Base-by-base conservation (phyloP, 768 basidiomycete genomes). In the Trametes sanguinea region DNA sequence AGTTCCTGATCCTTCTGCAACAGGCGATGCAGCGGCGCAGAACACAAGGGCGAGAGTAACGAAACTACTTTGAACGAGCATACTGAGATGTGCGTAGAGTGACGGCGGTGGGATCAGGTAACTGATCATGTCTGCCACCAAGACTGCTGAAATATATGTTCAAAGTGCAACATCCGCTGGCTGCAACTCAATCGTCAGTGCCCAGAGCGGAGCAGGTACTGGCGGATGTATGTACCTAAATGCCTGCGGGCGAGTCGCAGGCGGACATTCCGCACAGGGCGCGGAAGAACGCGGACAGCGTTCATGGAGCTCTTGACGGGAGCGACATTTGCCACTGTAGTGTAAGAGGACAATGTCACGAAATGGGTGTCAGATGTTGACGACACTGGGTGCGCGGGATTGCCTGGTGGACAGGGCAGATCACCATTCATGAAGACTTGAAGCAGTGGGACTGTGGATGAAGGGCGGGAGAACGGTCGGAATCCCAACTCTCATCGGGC, bases 11-110 rank as follows among this genome's bases (percentile, higher is more conserved):
- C 40, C 47, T 16, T 54, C 53, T 3, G 37, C n/a, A 9, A 50
- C 54, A 10, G 53, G 59, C 6, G 59, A 54, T 2, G 59, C 59
- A 14, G 59, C 9, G 33, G 52, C 51, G 35, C 45, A 54, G 17
- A 60, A 32, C 0, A 17, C 59, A 9, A 60, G 59, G 10, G 59
- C 59, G 39, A 60, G 52, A 22, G 59, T 14, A 27, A 60, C 35
- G 14, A 60, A 29, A 43, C 59, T 60, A 35, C 32, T n/a, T 7
- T 54, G 44, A 4, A 60, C 29, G 39, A 60, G 54, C 59, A 60
- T 60, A 22, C 16, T 37, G 40, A 5, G 7, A 40, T 35, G 42
- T 3, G 22, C 1, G 22, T 9, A 33, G 17, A 32, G 44, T 10
- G 42, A 27, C 1, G 50, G 13, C 6, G 42, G n/a, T 30, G 32